These are phyloP conservation scores for Ocimum tenuiflorum DNA, from an alignment of 257 asterid species.

Conservation along the genomic window DNA sequence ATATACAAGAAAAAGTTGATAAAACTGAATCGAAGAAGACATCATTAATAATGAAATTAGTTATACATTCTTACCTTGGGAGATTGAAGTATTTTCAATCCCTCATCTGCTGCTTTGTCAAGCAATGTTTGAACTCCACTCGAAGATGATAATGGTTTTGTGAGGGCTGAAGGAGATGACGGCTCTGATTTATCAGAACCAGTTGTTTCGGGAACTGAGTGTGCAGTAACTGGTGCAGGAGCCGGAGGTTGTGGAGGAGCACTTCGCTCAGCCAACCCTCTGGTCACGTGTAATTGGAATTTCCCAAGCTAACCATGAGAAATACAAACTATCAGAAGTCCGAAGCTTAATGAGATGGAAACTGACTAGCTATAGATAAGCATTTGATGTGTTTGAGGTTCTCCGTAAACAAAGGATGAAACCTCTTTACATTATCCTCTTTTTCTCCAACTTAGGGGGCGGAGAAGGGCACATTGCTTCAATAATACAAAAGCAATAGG, in stretches of 20 bases:
- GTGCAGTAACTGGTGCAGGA: constrained; percentile 43
- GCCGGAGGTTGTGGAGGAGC: constrained; percentile 36
- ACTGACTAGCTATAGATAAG: background rate
- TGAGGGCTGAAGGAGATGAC: constrained; percentile 51
- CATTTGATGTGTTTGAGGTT: background rate
- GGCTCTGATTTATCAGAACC: constrained; percentile 48
- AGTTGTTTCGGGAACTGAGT: constrained; percentile 33
- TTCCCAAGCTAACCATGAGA: constrained; percentile 47
- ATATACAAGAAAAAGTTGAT: constrained; percentile 7
- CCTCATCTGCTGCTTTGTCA: constrained; percentile 68
- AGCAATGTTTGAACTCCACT: constrained; percentile 40
- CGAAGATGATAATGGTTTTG: constrained; percentile 36
- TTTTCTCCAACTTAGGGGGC: background rate
- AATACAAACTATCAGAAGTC: background rate
- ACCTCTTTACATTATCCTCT: background rate
- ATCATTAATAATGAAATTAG: background rate
- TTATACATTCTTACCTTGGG: constrained; percentile 51
- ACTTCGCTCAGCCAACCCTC: constrained; percentile 38
- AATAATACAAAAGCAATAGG: background rate
- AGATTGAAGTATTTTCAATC: constrained; percentile 63
- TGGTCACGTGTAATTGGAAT: constrained; percentile 48
- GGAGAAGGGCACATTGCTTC: background rate
- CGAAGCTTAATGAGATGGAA: constrained; percentile 5
- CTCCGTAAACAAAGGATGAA: background rate
- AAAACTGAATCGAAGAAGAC: background rate